Conservation (phyloP, 2,329 filamentous ascomycete species). For the Fusarium sp. region DNA sequence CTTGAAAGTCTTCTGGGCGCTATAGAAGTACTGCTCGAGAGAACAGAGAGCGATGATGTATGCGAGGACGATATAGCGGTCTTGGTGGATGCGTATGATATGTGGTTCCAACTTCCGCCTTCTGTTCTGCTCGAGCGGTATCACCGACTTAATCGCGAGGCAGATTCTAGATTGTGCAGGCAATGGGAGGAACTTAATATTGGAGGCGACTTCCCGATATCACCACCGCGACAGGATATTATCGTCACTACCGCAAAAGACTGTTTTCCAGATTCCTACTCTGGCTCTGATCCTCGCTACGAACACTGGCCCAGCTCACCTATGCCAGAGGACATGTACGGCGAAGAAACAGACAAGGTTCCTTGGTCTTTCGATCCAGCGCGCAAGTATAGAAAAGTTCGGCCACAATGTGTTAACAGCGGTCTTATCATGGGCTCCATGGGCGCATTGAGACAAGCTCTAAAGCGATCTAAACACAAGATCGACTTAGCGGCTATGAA, state of each 20-base stretch:
- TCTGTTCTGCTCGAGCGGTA: conserved; percentile 54
- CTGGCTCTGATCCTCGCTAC: conserved; percentile 54
- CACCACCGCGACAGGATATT: conserved; percentile 50
- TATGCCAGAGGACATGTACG: conserved; percentile 52
- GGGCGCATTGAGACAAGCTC: conserved; percentile 43
- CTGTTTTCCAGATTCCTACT: conserved; percentile 51
- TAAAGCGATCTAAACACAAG: conserved; percentile 49
- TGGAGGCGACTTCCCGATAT: conserved; percentile 47
- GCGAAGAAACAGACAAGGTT: conserved; percentile 50
- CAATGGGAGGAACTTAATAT: conserved; percentile 41
- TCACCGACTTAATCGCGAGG: conserved; percentile 53
- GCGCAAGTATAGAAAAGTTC: conserved; percentile 51
- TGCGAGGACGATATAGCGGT: conserved; percentile 52
- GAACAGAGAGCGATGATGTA: conserved; percentile 23
- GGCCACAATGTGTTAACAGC: conserved; percentile 53
- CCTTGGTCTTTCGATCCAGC: conserved; percentile 50
- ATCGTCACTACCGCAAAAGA: conserved; percentile 54
- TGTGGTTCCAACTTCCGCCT: conserved; percentile 57
- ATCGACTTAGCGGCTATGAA: conserved; percentile 44
- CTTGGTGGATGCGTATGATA: conserved; percentile 55
- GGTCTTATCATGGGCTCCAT: conserved; percentile 55
- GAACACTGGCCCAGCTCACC: conserved; percentile 55
- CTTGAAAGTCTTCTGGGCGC: conserved; percentile 52
- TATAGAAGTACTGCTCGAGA: conserved; percentile 48
- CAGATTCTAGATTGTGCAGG: conserved; percentile 47